Evolutionary conservation across 441 rosid species (phyloP).

Genomic region (Flueggea neowawraea): DNA sequence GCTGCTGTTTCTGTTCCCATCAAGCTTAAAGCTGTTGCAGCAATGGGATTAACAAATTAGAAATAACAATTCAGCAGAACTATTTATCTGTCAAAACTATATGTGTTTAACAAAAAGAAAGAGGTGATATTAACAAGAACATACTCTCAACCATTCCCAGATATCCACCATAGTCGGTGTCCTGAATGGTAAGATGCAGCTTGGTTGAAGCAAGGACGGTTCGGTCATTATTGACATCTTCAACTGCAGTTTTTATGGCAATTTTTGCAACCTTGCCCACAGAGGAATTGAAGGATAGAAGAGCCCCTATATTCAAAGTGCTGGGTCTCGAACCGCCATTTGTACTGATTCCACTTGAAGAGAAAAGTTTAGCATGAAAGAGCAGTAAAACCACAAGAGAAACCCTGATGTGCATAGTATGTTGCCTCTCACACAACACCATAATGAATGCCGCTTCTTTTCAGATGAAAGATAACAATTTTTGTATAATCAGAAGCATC

Average conservation of each 20-base stretch:
- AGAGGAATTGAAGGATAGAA: conserved; percentile 40
- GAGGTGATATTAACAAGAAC: conserved; percentile 1
- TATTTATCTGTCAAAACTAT: too few relatives aligned
- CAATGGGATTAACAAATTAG: too few relatives aligned
- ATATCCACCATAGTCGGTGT: conserved; percentile 63
- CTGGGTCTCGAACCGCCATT: conserved; percentile 41
- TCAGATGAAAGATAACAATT: too few relatives aligned
- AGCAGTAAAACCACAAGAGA: conserved; percentile 30
- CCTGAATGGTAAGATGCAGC: conserved; percentile 49
- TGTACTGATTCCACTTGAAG: conserved; percentile 11
- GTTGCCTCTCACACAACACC: too few relatives aligned
- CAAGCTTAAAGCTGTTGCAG: conserved; percentile 56
- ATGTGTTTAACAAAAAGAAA: too few relatives aligned
- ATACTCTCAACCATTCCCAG: conserved; percentile 69
- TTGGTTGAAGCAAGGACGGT: conserved; percentile 50
- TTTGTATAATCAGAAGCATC: too few relatives aligned
- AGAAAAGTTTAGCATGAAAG: conserved; percentile 16
- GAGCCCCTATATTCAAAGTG: conserved; percentile 62
- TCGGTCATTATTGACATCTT: conserved; percentile 74
- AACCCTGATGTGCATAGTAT: too few relatives aligned
- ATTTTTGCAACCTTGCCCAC: conserved; percentile 67
- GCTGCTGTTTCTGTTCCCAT: conserved; percentile 78
- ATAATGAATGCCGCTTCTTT: too few relatives aligned
- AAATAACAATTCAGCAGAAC: too few relatives aligned
- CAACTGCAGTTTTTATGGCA: conserved; percentile 65